Evolutionary conservation across 2,329 filamentous ascomycete species (phyloP), one percentile per base, ranked within the genome.

Genomic region (Ophioceras dolichostomum): DNA sequence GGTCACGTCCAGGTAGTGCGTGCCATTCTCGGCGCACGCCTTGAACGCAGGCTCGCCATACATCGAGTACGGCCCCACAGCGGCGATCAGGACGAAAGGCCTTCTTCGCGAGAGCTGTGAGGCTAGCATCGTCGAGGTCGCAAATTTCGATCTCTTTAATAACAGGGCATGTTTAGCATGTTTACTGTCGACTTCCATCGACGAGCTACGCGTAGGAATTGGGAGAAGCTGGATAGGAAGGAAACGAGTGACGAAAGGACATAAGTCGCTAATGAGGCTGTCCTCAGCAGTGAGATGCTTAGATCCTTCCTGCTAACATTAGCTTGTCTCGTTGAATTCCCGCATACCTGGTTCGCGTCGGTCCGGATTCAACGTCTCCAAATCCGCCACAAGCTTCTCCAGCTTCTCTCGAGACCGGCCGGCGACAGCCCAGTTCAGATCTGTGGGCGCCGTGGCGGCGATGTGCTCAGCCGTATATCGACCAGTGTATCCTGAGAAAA

Each of bases 381-480:
- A 69, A 38, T 83, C 75, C 37, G 76, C 64, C 7, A 77, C 74
- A 10, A 95, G 58, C 29, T 62, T 60, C 46, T 81, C 70, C 4
- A 96, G 69, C 57, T 94, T 94, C 34, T 67, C 62, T 34, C 69
- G 63, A n/a, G 83, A 88, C 19, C 88, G 81, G 21, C 88, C 88
- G 32, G 86, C 84, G 39, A 95, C 66, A 12, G 85, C 88, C 88
- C 88, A 95, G 63, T 76, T 86, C 43, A 94, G 57, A 53, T 85
- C 73, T 14, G 81, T 84, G 0, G 87, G 82, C 1, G 86, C 65
- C 45, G 73, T 62, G 12, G 68, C 68, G 37, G 76, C 68, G 49
- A 94, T 80, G 57, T 91, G 76, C 55, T 93, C 79, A 20, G 79
- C 79, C 3, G 77, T 77, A 47, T 83, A 68, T 45, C 75, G 79